Evolutionary conservation across 2,329 filamentous ascomycete genomes (phyloP), one percentile per base, ranked within the genome.

Genomic region (Apiospora sp.): DNA sequence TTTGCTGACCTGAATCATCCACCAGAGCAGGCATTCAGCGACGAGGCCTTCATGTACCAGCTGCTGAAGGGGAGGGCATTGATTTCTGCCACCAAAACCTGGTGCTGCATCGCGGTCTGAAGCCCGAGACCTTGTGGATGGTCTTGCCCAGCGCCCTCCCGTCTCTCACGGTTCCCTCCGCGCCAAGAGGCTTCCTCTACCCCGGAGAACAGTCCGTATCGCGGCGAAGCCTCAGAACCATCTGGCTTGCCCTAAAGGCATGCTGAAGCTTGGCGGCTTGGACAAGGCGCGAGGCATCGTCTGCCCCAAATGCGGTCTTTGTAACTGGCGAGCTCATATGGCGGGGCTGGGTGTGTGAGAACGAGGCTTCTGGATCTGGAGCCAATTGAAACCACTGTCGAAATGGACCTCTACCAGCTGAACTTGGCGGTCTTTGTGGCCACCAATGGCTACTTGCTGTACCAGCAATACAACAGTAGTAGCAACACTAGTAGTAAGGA

Each of bases 11-110:
- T 10, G 10, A 41, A 41, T 41, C 37, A 41, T 8, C 10, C 6
- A 41, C 37, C 10, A 1, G 8, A 41, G 8, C 37, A 41, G 37
- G 8, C 37, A 41, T 8, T 8, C 37, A 41, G 37, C 37, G 37
- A 41, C 10, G 37, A 41, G 37, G 1, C 37, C 37, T 41, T 41
- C 37, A 41, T 41, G 37, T 41, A 2, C 37, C 37, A 41, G 37
- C 37, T 41, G 37, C 37, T 10, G 10, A 41, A 41, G 37, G 37
- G 37, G 27, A 94, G 79, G 96, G 96, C 71, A 98, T 98, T 80
- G 95, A 96, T 74, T 99, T 98, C 82, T 99, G 96, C 85, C 96
- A 99, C 85, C 94, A 98, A 78, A 98, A 98, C 83, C 90, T 96
- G 73, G 96, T 99, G 44, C 89, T 99, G 24, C 96, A 99, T 83